These are phyloP conservation scores for Ceratocystiopsis brevicomis DNA, from an alignment of 2,329 filamentous ascomycete species.

Conservation along the genomic window DNA sequence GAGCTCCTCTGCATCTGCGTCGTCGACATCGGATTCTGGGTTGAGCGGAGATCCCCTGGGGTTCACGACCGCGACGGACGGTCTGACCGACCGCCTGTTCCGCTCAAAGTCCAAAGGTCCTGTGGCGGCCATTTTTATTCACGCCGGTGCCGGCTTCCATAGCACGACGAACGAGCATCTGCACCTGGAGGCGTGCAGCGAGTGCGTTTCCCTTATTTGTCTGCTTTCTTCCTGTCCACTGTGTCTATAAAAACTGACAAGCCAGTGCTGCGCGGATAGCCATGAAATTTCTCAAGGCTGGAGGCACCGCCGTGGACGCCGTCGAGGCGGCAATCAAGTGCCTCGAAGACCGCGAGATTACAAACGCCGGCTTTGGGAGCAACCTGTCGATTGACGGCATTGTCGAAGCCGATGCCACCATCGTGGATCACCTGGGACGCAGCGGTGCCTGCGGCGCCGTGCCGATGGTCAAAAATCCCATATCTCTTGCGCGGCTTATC, in stretches of 20 bases:
- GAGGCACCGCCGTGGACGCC: constrained; percentile 67
- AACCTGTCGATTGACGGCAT: constrained; percentile 79
- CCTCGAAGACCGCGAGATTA: constrained; percentile 87
- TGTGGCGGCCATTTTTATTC: constrained; percentile 62
- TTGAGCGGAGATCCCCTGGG: not conserved
- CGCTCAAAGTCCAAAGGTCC: constrained; percentile 7
- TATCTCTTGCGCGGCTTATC: constrained; percentile 67
- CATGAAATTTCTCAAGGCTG: constrained; percentile 63
- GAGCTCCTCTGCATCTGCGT: too few relatives aligned
- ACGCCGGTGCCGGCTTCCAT: constrained; percentile 89
- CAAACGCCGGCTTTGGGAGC: constrained; percentile 90
- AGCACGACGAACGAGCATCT: constrained; percentile 68
- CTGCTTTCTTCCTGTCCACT: not conserved
- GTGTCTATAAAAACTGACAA: not conserved
- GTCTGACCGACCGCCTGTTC: constrained; percentile 12
- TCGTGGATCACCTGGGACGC: constrained; percentile 77
- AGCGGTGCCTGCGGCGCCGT: constrained; percentile 89
- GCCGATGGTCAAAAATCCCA: constrained; percentile 78
- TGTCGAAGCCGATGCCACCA: constrained; percentile 86
- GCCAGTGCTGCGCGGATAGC: constrained; percentile 61
- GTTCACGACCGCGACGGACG: constrained; percentile 3
- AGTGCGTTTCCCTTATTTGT: constrained; percentile 37
- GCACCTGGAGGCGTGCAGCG: constrained; percentile 71
- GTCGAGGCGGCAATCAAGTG: constrained; percentile 75
- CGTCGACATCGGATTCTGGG: not conserved